phyloP scores from a whole-genome alignment of 192 early-diverging fungal genomes.

The Entomortierella lignicola region DNA sequence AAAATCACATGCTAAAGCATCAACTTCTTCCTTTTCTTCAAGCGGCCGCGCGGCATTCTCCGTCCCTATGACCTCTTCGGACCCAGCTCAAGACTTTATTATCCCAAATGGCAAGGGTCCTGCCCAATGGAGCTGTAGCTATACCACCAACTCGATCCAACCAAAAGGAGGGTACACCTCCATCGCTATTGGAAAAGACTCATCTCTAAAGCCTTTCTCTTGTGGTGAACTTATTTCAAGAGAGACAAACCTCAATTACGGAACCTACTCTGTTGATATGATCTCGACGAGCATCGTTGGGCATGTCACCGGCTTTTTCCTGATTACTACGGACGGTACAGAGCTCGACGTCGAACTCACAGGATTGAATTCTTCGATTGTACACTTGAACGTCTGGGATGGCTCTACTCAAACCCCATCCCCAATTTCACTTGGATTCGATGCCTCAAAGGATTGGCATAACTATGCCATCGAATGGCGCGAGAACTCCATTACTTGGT shows the following conservation, averaged over 20 bases:
- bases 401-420: constrained; percentile 1
- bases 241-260: constrained; percentile 4
- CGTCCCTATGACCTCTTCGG: not conserved
- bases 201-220: constrained; percentile 5
- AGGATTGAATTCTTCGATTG: constrained; percentile 14
- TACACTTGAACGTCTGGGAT: constrained; percentile 27
- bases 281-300: constrained; percentile 11
- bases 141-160: not conserved
- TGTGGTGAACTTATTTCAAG: constrained; percentile 25
- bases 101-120: constrained; percentile 13
- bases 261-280: constrained; percentile 34
- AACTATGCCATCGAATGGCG: constrained; percentile 29
- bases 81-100: constrained; percentile 15
- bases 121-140: constrained; percentile 13
- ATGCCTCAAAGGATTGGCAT: constrained; percentile 30
- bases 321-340: constrained; percentile 5
- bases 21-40: not conserved
- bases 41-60: not conserved
- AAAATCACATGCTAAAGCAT: not conserved
- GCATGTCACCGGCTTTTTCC: constrained; percentile 29
- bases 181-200: constrained; percentile 10
- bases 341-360: constrained; percentile 44
- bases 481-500: constrained; percentile 12
- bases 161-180: not conserved
- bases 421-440: constrained; percentile 11